A percentile compares a stretch with the other conserved stretches of the same genome.
Evolutionary conservation across 345 rosid genomes (phyloP).

Genomic region (Eucalyptus dawsonii): DNA sequence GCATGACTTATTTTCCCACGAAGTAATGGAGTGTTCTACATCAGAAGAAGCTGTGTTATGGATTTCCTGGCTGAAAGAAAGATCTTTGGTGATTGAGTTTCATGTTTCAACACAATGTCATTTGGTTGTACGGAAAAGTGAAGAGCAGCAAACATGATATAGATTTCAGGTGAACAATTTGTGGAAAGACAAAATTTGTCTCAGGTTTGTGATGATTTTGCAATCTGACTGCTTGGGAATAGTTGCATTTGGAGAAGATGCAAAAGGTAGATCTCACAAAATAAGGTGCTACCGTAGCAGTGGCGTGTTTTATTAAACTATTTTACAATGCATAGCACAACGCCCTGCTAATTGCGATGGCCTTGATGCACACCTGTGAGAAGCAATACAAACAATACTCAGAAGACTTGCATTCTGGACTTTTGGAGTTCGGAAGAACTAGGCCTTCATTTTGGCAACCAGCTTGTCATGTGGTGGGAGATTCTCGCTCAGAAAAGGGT

Average conservation of each 20-base stretch:
- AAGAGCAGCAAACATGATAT: not conserved
- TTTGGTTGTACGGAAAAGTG: not conserved
- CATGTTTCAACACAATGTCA: not conserved
- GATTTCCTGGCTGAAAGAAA: not conserved
- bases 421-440: not conserved
- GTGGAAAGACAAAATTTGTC: not conserved
- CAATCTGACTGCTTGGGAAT: not conserved
- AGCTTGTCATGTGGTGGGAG: constrained; percentile 3
- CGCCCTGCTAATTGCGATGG: not conserved
- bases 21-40: not conserved
- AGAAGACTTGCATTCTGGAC: not conserved
- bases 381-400: not conserved
- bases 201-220: not conserved
- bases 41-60: not conserved
- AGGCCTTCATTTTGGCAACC: not conserved
- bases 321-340: not conserved
- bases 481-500: constrained; percentile 1
- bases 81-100: not conserved
- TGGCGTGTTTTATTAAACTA: not conserved
- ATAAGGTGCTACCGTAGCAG: not conserved
- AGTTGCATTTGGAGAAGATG: not conserved
- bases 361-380: not conserved
- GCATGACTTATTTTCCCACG: not conserved
- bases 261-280: not conserved
- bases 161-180: not conserved